Percentiles rank a stretch among this genome's conserved stretches.
phyloP scores from a whole-genome alignment of 495 filamentous ascomycete genomes.

The Aspergillus incahuasiensis region DNA sequence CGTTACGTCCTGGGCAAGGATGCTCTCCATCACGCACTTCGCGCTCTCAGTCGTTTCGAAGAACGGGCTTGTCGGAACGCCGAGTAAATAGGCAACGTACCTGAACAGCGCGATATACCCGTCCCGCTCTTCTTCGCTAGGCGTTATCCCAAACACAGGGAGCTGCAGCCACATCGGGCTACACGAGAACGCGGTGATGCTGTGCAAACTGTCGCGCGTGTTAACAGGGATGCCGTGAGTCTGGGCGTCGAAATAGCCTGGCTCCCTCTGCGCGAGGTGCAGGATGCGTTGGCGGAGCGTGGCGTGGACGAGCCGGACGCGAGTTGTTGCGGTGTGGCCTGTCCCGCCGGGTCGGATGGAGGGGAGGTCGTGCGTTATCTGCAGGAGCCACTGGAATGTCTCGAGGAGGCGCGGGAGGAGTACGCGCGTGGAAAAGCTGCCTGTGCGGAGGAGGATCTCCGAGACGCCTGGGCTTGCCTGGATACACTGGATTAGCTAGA shows the following conservation, averaged over 20 bases:
- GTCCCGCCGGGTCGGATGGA: slow-evolving; percentile 64
- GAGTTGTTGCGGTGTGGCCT: slow-evolving; percentile 61
- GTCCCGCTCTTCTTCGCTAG: slow-evolving; percentile 52
- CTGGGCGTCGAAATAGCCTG: slow-evolving; percentile 59
- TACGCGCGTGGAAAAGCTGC: slow-evolving; percentile 67
- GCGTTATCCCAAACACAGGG: slow-evolving; percentile 66
- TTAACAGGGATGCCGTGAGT: slow-evolving; percentile 65
- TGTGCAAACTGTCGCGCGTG: slow-evolving; percentile 67
- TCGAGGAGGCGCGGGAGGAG: slow-evolving; percentile 67
- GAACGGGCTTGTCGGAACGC: slow-evolving; percentile 57
- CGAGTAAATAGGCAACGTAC: slow-evolving; percentile 66
- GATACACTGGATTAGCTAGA: too few species aligned
- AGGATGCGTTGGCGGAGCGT: slow-evolving; percentile 63
- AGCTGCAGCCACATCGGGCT: slow-evolving; percentile 62
- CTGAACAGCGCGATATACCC: slow-evolving; percentile 77
- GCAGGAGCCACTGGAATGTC: slow-evolving; percentile 67
- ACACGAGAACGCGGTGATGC: slow-evolving; percentile 63
- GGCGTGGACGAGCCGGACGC: slow-evolving; percentile 70
- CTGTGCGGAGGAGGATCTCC: slow-evolving; percentile 70
- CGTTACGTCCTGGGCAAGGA: slow-evolving; percentile 57
- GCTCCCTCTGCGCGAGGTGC: slow-evolving; percentile 46
- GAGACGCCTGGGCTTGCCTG: too few species aligned
- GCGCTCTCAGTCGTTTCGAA: slow-evolving; percentile 54
- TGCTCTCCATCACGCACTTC: slow-evolving; percentile 57
- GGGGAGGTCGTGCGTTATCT: slow-evolving; percentile 58